A percentile compares a stretch with the other conserved stretches of the same genome.
phyloP scores from a whole-genome alignment of 108 stramenopile species.

The Cyclotella cryptica region DNA sequence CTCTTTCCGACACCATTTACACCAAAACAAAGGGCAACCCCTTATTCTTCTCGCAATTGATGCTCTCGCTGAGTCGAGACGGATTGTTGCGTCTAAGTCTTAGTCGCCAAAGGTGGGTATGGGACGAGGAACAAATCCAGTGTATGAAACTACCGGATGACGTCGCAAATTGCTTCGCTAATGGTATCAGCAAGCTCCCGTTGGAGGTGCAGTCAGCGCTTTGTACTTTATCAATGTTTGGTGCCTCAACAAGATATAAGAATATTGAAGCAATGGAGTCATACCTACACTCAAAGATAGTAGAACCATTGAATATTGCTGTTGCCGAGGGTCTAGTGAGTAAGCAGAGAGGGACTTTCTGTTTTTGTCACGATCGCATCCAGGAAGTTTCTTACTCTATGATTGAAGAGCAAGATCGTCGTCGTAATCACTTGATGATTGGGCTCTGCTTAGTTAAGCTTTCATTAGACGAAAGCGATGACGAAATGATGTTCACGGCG shows the following conservation, averaged over 20 bases:
- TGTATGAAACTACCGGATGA: slow-evolving; percentile 16
- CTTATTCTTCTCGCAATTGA: slow-evolving; percentile 24
- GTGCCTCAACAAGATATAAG: not conserved
- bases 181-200: slow-evolving; percentile 6
- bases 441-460: slow-evolving; percentile 1
- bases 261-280: slow-evolving; percentile 1
- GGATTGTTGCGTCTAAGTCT: slow-evolving; percentile 6
- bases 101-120: slow-evolving; percentile 5
- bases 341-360: slow-evolving; percentile 13
- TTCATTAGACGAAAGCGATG: not conserved
- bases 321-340: slow-evolving; percentile 21
- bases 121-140: slow-evolving; percentile 10
- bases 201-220: slow-evolving; percentile 16
- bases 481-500: slow-evolving; percentile 11
- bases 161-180: slow-evolving; percentile 15
- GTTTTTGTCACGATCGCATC: slow-evolving; percentile 26
- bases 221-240: slow-evolving; percentile 11
- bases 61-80: slow-evolving; percentile 1
- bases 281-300: not conserved
- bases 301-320: slow-evolving; percentile 6
- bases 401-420: slow-evolving; percentile 11
- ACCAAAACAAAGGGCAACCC: slow-evolving; percentile 37
- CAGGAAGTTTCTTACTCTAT: slow-evolving; percentile 35
- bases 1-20: slow-evolving; percentile 20
- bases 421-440: slow-evolving; percentile 12